Conservation (phyloP, 2,329 filamentous ascomycete genomes). For the Arachnopeziza araneosa region DNA sequence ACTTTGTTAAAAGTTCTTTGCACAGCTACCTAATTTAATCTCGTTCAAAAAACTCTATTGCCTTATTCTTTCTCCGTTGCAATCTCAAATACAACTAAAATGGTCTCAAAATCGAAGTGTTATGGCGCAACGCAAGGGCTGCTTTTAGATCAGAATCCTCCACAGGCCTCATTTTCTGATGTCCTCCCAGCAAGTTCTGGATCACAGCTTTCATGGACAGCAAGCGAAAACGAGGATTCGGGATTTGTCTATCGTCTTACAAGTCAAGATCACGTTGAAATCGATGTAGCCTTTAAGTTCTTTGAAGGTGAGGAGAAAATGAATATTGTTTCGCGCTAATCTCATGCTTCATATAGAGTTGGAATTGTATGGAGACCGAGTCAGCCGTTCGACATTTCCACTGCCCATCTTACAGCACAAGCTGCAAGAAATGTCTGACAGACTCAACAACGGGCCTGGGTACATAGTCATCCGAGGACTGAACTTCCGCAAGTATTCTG, state of each 20-base stretch:
- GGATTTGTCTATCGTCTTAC: neutral
- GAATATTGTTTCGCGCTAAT: neutral
- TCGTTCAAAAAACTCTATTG: neutral
- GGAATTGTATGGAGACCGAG: slow-evolving; percentile 7
- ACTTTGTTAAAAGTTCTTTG: neutral
- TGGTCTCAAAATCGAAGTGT: neutral
- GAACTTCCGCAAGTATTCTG: slow-evolving; percentile 30
- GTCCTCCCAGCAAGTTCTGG: neutral
- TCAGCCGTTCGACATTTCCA: slow-evolving; percentile 31
- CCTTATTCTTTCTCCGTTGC: neutral
- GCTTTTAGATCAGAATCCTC: neutral
- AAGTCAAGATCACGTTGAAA: slow-evolving; percentile 1
- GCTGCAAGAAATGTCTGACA: slow-evolving; percentile 29
- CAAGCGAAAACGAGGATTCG: neutral
- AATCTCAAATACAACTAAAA: neutral
- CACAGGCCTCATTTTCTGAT: neutral
- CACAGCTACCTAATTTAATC: neutral
- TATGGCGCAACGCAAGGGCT: neutral
- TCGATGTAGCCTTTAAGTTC: slow-evolving; percentile 1
- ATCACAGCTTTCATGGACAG: neutral
- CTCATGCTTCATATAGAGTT: slow-evolving; percentile 1
- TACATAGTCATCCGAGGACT: slow-evolving; percentile 38
- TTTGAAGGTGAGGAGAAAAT: slow-evolving; percentile 5
- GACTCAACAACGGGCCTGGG: slow-evolving; percentile 35
- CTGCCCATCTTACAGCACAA: slow-evolving; percentile 30